Percentiles rank a stretch among this genome's conserved stretches.
Conservation (phyloP, 306 rosid species). For the Vicia faba region DNA sequence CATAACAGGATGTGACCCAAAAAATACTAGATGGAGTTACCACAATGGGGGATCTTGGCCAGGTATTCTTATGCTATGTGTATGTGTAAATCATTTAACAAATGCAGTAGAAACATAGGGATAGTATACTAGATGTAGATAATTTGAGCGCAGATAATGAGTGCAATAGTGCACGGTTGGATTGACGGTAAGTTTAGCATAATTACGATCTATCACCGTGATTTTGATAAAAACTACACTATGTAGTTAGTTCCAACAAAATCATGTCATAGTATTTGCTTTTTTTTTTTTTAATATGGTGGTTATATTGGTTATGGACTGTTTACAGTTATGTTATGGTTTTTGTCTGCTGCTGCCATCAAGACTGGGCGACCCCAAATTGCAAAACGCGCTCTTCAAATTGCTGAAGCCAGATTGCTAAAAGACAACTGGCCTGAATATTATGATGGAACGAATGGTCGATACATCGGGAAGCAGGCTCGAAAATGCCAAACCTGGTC, state of each 20-base stretch:
- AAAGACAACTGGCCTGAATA: conserved; percentile 84
- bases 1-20: conserved; percentile 79
- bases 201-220: not conserved
- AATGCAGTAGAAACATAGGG: no score
- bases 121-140: not conserved
- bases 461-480: conserved; percentile 77
- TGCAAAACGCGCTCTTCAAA: conserved; percentile 75
- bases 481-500: conserved; percentile 83
- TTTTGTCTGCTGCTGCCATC: conserved; percentile 71
- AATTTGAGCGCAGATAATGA: not conserved
- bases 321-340: conserved; percentile 72
- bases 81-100: no score
- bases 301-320: conserved; percentile 17
- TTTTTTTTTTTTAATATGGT: not conserved
- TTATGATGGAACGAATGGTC: conserved; percentile 67
- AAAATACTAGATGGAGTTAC: conserved; percentile 92
- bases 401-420: conserved; percentile 60
- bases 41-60: conserved; percentile 98
- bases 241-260: not conserved
- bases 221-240: not conserved
- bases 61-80: conserved; percentile 47
- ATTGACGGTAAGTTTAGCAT: not conserved
- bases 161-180: conserved; percentile 1
- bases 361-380: conserved; percentile 78
- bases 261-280: not conserved